Evolutionary conservation across 495 filamentous ascomycete genomes (phyloP), one percentile per base, ranked within the genome.

Genomic region (Schizothecium vesticola): DNA sequence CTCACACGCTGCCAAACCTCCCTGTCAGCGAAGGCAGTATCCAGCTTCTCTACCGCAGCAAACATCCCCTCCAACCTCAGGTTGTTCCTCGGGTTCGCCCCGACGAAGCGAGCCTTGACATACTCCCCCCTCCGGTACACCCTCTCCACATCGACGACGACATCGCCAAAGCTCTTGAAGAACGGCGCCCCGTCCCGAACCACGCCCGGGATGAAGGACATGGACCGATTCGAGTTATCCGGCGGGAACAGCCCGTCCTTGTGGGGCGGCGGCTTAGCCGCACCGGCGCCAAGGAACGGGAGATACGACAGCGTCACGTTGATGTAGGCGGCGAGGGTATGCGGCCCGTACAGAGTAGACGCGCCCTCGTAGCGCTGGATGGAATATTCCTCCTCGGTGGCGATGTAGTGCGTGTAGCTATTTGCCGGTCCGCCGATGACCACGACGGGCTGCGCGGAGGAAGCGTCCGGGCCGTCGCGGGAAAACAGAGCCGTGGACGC

Each of bases 301-400:
- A 97, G 82, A 71, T 89, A 87, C 9, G 85, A 86, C 36, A 90
- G 83, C 6, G 92, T 95, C 36, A 94, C 79, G 75, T 96, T 92
- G 78, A 99, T 90, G 79, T 97, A 94, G 1, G 93, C 94, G 51
- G 92, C 89, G 6, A 97, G 84, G 22, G 92, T 96, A 73, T 94
- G 89, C n/a, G 92, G 92, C 0, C 95, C 95, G 79, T 96, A 97
- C 28, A 97, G 87, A 4, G 95, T 99, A 26, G 92, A 96, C 19
- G 93, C 95, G 61, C 95, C 95, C 80, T 99, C 95, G 79, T 97
- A 97, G 61, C 95, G 88, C 78, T 99, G 95, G 64, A 94, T 86
- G 19, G 69, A 77, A 75, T 97, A 99, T 74, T 99, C 95, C 76
- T 97, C 92, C 72, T 92, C 88, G 0, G 95, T 99, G 11, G 92